Base-by-base conservation (phyloP, 2,329 filamentous ascomycete species). In the Xylaria sp. region DNA sequence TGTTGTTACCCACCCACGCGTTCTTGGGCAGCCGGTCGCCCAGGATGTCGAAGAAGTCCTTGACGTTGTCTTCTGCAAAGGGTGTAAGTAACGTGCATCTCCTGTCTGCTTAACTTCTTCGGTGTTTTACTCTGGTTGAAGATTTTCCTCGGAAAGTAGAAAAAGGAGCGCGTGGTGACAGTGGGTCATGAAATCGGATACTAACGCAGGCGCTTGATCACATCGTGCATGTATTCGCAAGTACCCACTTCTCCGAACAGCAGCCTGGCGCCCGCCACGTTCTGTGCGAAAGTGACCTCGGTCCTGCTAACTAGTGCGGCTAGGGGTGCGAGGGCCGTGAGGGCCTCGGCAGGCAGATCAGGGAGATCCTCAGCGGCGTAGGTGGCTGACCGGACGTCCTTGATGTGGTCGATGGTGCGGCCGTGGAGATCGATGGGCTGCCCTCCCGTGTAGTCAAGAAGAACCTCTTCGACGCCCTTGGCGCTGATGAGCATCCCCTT, bases 301-400 rank as follows among this genome's bases (percentile, higher is more conserved):
- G 54, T 19, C 1, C 5, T 2, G 7, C 52, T 45, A n/a, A 56
- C 16, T 13, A 54, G 5, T 1, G 40, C 2, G 6, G 55, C 47
- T 37, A 52, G 17, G 11, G 18, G 24, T 9, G 19, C 39, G 20
- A 66, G 53, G 24, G 42, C 39, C 13, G 52, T n/a, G n/a, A 54
- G 45, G 17, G 65, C 63, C 7, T 59, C 50, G 9, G n/a, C 13
- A 1, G 58, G 53, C 41, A 67, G 59, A 41, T 52, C 44, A 2
- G 38, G 26, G 39, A 56, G 18, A 5, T 17, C 39, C 18, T 48
- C 13, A 1, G 48, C 37, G 2, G 7, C 17, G 5, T 3, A 19
- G 26, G 56, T 47, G 2, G 37, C 17, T 2, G 48, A 2, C n/a
- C 43, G 40, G 6, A 62, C 37, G 22, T 39, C 48, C 11, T 51